phyloP scores from a whole-genome alignment of 2,329 filamentous ascomycete genomes.

The Fusarium marasasianum region DNA sequence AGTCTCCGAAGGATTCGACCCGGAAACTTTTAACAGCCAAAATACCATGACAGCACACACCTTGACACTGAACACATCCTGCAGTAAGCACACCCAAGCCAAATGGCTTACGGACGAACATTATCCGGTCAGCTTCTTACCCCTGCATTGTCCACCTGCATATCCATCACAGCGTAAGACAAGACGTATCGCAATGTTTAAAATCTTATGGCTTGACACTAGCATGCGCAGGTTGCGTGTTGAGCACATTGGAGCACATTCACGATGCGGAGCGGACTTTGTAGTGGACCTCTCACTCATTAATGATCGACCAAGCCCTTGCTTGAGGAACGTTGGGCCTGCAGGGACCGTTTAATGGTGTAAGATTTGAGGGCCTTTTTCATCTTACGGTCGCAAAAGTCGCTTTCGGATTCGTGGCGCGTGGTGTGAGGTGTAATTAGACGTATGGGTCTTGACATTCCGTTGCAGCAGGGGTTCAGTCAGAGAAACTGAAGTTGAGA shows the following conservation, averaged over 20 bases:
- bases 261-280: slow-evolving; percentile 26
- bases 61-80: neutral
- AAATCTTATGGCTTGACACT: neutral
- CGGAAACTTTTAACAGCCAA: neutral
- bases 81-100: neutral
- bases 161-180: neutral
- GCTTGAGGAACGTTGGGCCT: neutral
- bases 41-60: neutral
- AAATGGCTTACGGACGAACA: neutral
- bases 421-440: slow-evolving; percentile 18
- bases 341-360: neutral
- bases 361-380: slow-evolving; percentile 28
- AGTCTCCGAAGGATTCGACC: neutral
- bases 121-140: neutral
- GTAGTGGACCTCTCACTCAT: neutral
- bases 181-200: neutral
- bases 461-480: neutral
- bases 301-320: slow-evolving; percentile 10
- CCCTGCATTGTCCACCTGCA: neutral
- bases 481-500: neutral
- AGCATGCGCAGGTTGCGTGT: neutral
- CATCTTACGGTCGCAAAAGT: slow-evolving; percentile 14
- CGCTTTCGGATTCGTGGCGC: slow-evolving; percentile 23
- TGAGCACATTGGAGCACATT: neutral
- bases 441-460: neutral